These are phyloP conservation scores for Glycyrrhiza uralensis DNA, from an alignment of 306 rosid genomes.

Conservation along the genomic window DNA sequence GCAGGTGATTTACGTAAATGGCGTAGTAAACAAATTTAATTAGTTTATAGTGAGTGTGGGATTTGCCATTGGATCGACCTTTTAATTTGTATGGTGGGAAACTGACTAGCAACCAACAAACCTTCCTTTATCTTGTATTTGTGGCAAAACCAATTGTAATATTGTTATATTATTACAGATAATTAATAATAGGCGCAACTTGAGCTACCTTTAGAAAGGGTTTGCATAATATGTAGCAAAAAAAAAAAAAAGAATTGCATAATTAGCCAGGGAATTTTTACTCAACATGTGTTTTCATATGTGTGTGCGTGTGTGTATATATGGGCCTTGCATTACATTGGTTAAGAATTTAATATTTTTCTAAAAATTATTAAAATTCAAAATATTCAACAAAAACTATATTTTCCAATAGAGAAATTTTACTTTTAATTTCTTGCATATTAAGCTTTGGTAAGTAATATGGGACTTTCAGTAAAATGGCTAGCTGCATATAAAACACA, in stretches of 20 bases:
- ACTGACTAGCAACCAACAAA: conserved; percentile 32
- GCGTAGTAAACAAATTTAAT: conserved; percentile 24
- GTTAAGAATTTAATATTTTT: too few relatives aligned
- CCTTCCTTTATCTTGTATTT: conserved; percentile 14
- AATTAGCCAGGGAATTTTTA: too few relatives aligned
- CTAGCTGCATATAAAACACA: not conserved
- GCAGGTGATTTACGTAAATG: conserved; percentile 4
- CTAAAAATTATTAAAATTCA: too few relatives aligned
- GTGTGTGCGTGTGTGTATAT: too few relatives aligned
- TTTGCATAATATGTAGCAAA: too few relatives aligned
- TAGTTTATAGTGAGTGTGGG: not conserved
- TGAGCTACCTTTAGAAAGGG: not conserved
- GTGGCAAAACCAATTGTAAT: conserved; percentile 6
- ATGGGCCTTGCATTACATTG: too few relatives aligned
- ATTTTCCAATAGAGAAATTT: too few relatives aligned
- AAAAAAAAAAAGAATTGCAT: too few relatives aligned
- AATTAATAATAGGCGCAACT: conserved; percentile 17
- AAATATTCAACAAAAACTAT: too few relatives aligned
- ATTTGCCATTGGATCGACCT: conserved; percentile 9
- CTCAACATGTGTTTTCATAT: too few relatives aligned
- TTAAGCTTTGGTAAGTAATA: not conserved
- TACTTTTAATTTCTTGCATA: too few relatives aligned
- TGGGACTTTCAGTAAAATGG: not conserved
- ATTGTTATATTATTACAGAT: not conserved
- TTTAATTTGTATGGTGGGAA: conserved; percentile 31